Conservation (phyloP, 1,284 basidiomycete genomes). For the Neolentinus lepideus region DNA sequence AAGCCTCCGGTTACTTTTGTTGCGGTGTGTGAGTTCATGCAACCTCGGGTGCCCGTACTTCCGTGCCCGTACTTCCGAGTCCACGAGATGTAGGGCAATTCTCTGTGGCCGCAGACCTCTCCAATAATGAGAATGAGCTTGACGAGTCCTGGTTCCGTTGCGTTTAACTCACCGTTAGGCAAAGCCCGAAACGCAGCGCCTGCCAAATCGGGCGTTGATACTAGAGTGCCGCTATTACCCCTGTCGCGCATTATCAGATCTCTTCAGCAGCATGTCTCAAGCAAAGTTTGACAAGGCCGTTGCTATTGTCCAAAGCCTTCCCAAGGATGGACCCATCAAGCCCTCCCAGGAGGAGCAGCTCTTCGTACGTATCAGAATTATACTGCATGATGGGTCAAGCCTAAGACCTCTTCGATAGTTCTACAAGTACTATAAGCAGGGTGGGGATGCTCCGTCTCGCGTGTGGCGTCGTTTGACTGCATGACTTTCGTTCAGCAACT, state of each 20-base stretch:
- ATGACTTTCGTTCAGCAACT: constrained; percentile 43
- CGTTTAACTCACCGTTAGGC: not conserved
- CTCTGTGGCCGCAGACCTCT: not conserved
- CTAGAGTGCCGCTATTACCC: not conserved
- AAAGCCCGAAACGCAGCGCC: not conserved
- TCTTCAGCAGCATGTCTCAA: constrained; percentile 40
- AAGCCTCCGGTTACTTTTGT: not conserved
- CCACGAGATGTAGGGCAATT: not conserved
- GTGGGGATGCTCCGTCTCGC: constrained; percentile 26
- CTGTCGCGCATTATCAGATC: not conserved
- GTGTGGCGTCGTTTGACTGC: constrained; percentile 5
- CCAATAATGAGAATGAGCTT: not conserved
- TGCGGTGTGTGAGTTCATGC: not conserved
- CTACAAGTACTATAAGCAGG: constrained; percentile 91
- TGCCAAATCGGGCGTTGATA: not conserved
- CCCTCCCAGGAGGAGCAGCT: constrained; percentile 75
- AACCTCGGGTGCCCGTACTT: not conserved
- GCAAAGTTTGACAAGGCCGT: constrained; percentile 79
- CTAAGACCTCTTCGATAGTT: constrained; percentile 48
- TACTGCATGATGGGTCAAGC: constrained; percentile 6
- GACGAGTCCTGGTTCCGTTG: not conserved
- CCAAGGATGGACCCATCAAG: constrained; percentile 78
- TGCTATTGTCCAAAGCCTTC: constrained; percentile 60
- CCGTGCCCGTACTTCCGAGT: not conserved
- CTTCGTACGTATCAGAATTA: constrained; percentile 39